Base-by-base conservation (phyloP, 495 filamentous ascomycete species). In the Bathelium albidoporum region DNA sequence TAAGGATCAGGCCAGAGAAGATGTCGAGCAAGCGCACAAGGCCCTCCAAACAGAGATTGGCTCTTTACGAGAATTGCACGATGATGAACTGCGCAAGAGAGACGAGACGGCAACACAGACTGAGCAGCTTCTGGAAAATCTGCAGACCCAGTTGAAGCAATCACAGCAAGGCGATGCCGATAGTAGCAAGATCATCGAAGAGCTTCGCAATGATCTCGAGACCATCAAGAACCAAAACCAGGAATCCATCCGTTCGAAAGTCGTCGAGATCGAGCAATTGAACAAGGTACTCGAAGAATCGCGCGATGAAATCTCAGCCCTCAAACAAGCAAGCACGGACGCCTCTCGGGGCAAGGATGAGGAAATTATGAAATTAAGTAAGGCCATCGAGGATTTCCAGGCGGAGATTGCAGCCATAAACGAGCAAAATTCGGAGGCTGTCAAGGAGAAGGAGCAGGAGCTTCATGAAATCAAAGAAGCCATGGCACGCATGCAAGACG, bases 131-230 rank as follows among this genome's bases (percentile, higher is more conserved):
- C 26, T 55, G 4, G 49, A 29, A 26, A 24, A 55, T 29, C 49
- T 55, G 5, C 22, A 29, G 49, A 9, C 5, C 11, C 4, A 29
- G 24, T 29, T 55, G 16, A 24, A 9, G 11, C 49, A 55, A 29
- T 55, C 49, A 9, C 49, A 55, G 24, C n/a, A 55, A 16, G 49
- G 49, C 16, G 49, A 55, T 55, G 49, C 49, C 29, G 49, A 55
- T 24, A 55, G 22, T 16, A 20, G 20, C 10, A 55, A 29, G 24
- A 7, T 55, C 24, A 55, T 55, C 16, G 49, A 55, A 2, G 24
- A 55, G 10, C 49, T 55, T 55, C 49, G 24, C 9, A 29, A 24
- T 20, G 49, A 55, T 5, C 24, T 55, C 5, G 49, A 26, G 24
- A 55, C 24, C 2, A 26, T 55, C 5, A 55, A 29, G 24, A 55